A percentile compares a stretch with the other conserved stretches of the same genome.
phyloP scores from a whole-genome alignment of 306 rosid genomes.

The Malus sieversii region DNA sequence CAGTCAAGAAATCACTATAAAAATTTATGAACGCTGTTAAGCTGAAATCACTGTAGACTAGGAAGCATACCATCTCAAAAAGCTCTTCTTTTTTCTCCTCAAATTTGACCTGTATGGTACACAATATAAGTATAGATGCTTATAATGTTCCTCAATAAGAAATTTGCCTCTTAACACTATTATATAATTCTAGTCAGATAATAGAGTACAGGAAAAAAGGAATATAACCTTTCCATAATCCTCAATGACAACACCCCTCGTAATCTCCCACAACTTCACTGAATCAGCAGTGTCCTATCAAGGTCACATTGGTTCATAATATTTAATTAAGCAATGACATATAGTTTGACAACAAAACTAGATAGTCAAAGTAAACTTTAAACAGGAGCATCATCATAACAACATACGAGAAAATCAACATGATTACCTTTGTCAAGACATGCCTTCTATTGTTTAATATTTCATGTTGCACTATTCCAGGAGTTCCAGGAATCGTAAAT shows the following conservation, averaged over 20 bases:
- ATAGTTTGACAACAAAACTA: constrained; percentile 8
- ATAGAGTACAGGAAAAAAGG: constrained; percentile 4
- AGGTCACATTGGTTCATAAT: constrained; percentile 17
- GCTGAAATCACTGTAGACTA: constrained; percentile 11
- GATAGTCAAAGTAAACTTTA: not conserved
- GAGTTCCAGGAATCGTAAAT: constrained; percentile 71
- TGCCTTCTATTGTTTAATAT: constrained; percentile 89
- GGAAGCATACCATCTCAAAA: constrained; percentile 74
- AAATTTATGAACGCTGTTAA: constrained; percentile 15
- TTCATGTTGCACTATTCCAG: constrained; percentile 88
- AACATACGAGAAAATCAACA: constrained; percentile 14
- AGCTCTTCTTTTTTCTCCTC: constrained; percentile 90
- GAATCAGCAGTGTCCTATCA: constrained; percentile 84
- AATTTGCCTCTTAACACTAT: constrained; percentile 9
- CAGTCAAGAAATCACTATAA: constrained; percentile 16
- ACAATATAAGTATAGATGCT: constrained; percentile 21
- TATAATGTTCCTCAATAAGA: constrained; percentile 9
- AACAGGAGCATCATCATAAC: not conserved
- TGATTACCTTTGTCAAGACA: constrained; percentile 84
- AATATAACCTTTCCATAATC: constrained; percentile 83
- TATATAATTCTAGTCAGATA: constrained; percentile 11
- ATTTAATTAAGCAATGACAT: constrained; percentile 2
- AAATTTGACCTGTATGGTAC: constrained; percentile 63
- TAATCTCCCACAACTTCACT: constrained; percentile 97
- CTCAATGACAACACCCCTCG: constrained; percentile 75